Evolutionary conservation across 2,329 filamentous ascomycete genomes (phyloP), one percentile per base, ranked within the genome.

Genomic region (Onygenales sp.): DNA sequence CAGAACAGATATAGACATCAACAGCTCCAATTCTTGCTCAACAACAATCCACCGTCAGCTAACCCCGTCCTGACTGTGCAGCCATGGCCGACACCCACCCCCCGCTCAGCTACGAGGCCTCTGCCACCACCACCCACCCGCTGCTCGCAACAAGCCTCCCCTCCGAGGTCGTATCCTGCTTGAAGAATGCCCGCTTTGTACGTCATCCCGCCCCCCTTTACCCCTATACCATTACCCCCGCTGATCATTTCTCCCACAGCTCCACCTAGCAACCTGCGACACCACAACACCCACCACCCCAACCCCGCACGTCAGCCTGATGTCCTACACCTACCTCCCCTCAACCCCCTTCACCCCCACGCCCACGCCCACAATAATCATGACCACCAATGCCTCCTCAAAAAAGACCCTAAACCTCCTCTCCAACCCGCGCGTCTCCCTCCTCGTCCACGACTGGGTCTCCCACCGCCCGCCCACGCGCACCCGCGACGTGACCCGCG

Each of bases 251-350:
- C 51, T 7, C 42, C 21, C 64, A 27, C 21, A 95, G 90, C 88
- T 98, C 61, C 93, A 98, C 71, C 86, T 98, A 51, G 91, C 93
- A 62, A 98, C 93, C 53, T 94, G 87, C 70, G 83, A 83, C 62
- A 79, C 86, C 60, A 27, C 93, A 62, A 98, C 93, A 53, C 94
- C 87, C 70, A 83, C 83, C 62, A 79, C 86, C 61, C 86, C 93
- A 64, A 77, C 84, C 58, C 93, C 93, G 8, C 89, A 97, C 69
- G 88, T 97, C 60, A 94, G 90, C 39, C 83, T 98, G 59, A 98
- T 98, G 93, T 96, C 95, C 77, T 97, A 97, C 76, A 97, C 93
- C 65, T 97, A 96, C 73, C 86, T 98, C 21, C 86, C 90, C 40
- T 83, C 79, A 5, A 88, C 87, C 13, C 84, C 83, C 40, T 86